These are phyloP conservation scores for Penicillium vulpinum DNA, from an alignment of 2,329 filamentous ascomycete genomes.

Conservation along the genomic window DNA sequence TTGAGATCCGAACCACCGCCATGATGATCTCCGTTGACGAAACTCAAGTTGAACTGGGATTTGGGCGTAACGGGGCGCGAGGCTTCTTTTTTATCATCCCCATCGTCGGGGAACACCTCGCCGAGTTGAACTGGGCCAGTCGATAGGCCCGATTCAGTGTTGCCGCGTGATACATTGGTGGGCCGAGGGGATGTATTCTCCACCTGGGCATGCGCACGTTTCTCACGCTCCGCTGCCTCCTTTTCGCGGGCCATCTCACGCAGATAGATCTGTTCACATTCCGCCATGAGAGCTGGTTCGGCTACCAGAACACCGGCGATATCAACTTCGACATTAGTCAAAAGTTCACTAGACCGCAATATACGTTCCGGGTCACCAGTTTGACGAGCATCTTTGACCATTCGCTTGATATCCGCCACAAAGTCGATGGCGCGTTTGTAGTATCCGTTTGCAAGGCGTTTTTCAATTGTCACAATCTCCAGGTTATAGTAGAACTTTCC, in stretches of 20 bases:
- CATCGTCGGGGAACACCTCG: conserved; percentile 56
- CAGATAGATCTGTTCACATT: conserved; percentile 80
- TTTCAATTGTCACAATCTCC: conserved; percentile 89
- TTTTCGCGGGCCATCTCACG: conserved; percentile 70
- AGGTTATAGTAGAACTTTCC: conserved; percentile 94
- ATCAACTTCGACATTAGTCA: conserved; percentile 92
- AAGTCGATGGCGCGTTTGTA: conserved; percentile 92
- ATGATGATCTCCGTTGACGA: conserved; percentile 57
- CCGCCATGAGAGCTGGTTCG: conserved; percentile 62
- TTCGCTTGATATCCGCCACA: conserved; percentile 76
- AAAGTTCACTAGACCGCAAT: conserved; percentile 85
- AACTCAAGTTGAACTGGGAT: conserved; percentile 52
- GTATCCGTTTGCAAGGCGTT: conserved; percentile 93
- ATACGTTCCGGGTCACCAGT: conserved; percentile 79
- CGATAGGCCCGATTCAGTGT: conserved; percentile 53
- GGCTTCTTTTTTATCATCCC: conserved; percentile 44
- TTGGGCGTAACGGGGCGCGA: conserved; percentile 56
- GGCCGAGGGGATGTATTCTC: conserved; percentile 41
- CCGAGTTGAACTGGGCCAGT: conserved; percentile 62
- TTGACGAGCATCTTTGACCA: conserved; percentile 81
- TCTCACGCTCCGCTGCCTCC: conserved; percentile 57
- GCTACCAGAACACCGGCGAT: conserved; percentile 71
- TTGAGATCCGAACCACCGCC: conserved; percentile 43
- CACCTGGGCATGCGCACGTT: conserved; percentile 1
- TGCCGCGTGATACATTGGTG: conserved; percentile 53